These are phyloP conservation scores for Sanchytrium tribonematis DNA, from an alignment of 371 early-diverging fungal genomes.

Conservation along the genomic window DNA sequence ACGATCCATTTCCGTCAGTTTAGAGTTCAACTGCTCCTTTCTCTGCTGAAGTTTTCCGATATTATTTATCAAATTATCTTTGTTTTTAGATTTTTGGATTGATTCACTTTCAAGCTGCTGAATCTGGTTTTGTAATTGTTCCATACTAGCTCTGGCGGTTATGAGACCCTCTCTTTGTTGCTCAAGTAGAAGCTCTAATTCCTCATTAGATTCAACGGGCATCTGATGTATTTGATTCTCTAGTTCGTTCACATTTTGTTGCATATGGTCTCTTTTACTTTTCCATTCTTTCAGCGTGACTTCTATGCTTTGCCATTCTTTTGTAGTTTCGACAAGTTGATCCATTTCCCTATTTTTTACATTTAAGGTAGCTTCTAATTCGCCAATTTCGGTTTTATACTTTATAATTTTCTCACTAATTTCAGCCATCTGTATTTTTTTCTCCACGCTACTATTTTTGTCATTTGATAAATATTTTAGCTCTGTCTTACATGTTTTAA, in stretches of 20 bases:
- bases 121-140: background rate
- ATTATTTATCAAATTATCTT: background rate
- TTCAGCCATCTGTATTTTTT: background rate
- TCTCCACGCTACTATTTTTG: background rate
- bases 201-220: background rate
- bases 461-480: constrained; percentile 8
- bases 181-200: background rate
- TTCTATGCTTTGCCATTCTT: background rate
- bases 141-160: background rate
- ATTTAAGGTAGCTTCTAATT: constrained; percentile 1
- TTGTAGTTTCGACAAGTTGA: background rate
- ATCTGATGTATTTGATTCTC: background rate
- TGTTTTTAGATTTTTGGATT: background rate
- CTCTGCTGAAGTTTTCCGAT: background rate
- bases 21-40: too few species aligned
- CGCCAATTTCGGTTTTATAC: constrained; percentile 2
- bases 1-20: too few species aligned
- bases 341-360: background rate
- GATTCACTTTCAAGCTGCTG: background rate
- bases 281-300: background rate
- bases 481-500: constrained; percentile 32
- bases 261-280: background rate
- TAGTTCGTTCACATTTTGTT: background rate
- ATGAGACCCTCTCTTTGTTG: background rate
- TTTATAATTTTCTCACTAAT: background rate